A percentile compares a stretch with the other conserved stretches of the same genome.
These are phyloP conservation scores for Leptographium radiaticola DNA, from an alignment of 2,329 filamentous ascomycete genomes.

Conservation along the genomic window DNA sequence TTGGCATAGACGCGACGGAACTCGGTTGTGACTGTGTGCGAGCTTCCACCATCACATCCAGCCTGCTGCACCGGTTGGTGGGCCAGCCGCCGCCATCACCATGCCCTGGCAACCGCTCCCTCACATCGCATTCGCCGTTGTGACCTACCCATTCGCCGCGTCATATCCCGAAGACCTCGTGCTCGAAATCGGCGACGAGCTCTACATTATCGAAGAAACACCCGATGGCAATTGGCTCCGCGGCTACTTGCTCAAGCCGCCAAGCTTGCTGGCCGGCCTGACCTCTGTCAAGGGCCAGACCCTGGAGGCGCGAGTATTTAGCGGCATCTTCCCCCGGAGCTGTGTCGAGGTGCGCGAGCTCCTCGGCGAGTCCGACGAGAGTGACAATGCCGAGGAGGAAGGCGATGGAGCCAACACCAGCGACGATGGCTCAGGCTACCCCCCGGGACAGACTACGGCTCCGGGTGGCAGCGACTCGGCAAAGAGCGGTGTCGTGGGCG, in stretches of 20 bases:
- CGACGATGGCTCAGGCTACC: conserved; percentile 17
- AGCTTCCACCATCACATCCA: neutral
- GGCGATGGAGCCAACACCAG: conserved; percentile 16
- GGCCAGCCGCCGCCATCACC: conserved; percentile 22
- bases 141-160: conserved; percentile 85
- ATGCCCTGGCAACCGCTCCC: conserved; percentile 98
- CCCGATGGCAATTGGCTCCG: conserved; percentile 86
- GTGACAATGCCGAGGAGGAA: conserved; percentile 29
- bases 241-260: conserved; percentile 88
- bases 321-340: conserved; percentile 90
- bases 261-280: conserved; percentile 80
- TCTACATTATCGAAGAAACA: conserved; percentile 97
- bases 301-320: conserved; percentile 90
- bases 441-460: conserved; percentile 17
- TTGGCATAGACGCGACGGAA: neutral
- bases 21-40: neutral
- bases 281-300: conserved; percentile 87
- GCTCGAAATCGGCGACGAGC: conserved; percentile 92
- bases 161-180: conserved; percentile 81
- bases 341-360: conserved; percentile 94
- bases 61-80: neutral
- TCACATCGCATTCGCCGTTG: conserved; percentile 94
- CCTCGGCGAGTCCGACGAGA: conserved; percentile 58
- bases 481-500: conserved; percentile 36
- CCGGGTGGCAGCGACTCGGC: conserved; percentile 34